Evolutionary conservation across 2,329 filamentous ascomycete species (phyloP).

Genomic region (Cyphellophora europaea): DNA sequence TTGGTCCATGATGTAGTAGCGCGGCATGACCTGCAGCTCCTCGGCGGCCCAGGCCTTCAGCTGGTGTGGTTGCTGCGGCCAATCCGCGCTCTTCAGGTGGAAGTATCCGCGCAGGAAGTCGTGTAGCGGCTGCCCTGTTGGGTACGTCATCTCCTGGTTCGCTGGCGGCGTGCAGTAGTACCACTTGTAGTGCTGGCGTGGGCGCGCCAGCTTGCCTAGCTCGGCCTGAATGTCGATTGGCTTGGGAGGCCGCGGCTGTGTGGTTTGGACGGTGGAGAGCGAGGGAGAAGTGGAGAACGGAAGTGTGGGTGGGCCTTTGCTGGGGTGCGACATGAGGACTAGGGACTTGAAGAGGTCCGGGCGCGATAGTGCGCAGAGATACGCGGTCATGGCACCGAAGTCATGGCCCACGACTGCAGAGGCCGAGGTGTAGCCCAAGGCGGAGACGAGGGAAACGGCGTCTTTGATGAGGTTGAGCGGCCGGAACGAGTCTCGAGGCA

Average conservation of each 20-base stretch:
- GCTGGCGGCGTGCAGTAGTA: constrained; percentile 34
- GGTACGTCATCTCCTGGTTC: constrained; percentile 27
- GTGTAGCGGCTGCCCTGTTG: constrained; percentile 40
- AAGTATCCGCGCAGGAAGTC: constrained; percentile 58
- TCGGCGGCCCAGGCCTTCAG: constrained; percentile 47
- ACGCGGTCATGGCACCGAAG: constrained; percentile 53
- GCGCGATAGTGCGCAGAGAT: constrained; percentile 51
- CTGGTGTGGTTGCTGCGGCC: constrained; percentile 46
- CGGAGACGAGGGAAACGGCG: constrained; percentile 50
- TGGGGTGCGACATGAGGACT: constrained; percentile 57
- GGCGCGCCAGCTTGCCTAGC: constrained; percentile 38
- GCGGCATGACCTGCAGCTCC: constrained; percentile 51
- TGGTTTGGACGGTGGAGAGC: constrained; percentile 5
- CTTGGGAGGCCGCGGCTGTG: constrained; percentile 5
- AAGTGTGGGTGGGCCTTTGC: constrained; percentile 43
- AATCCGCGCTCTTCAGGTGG: constrained; percentile 57
- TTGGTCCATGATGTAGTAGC: constrained; percentile 60
- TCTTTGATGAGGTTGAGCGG: constrained; percentile 53
- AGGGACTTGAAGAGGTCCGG: constrained; percentile 56
- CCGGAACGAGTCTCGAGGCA: constrained; percentile 34
- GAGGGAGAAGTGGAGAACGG: constrained; percentile 35
- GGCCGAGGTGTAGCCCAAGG: constrained; percentile 50
- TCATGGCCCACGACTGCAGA: constrained; percentile 57
- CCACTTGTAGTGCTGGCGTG: constrained; percentile 61
- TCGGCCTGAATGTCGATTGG: constrained; percentile 16